Base-by-base conservation (phyloP, 441 rosid genomes). In the Pelargonium myrrhifolium region DNA sequence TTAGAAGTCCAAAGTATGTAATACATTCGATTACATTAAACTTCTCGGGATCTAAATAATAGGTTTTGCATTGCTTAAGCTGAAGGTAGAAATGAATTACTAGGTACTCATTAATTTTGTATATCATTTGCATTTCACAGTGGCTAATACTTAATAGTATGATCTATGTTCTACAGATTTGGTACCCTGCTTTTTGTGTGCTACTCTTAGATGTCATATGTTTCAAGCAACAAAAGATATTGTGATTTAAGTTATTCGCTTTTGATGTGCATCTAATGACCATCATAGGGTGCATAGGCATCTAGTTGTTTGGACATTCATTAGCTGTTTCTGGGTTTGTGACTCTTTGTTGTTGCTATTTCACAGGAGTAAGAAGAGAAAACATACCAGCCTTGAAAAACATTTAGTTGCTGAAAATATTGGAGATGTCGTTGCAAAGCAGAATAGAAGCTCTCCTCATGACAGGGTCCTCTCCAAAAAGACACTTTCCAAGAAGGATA, bases 301-400 rank as follows among this genome's bases (percentile, higher is more conserved):
- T 42, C 15, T 65, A 26, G 56, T 43, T 49, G n/a, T 18, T 20
- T 14, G 68, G 37, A 20, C 8, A 3, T 12, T 15, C n/a, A 49
- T 49, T 4, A 49, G 56, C 56, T 10, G 15, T 62, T 58, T n/a
- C 53, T 62, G 40, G 61, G 28, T 8, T 67, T 17, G 58, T 17
- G 58, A 10, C 49, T 64, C 24, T 47, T 10, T 56, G 9, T 68
- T 65, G n/a, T 55, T 63, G 24, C 56, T 67, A 45, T 24, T 12
- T 72, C 71, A 26, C 77, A 92, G 98, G 85, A 81, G 70, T 79
- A 87, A 88, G 85, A 88, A 87, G 77, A 81, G 77, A 68, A 86
- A 85, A 85, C 24, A 75, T 78, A 65, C 76, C 15, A 26, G 69
- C 65, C 76, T 70, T 70, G 84, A 83, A 76, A 85, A 81, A 71